phyloP scores from a whole-genome alignment of 495 filamentous ascomycete species.

The Tuber aestivum region DNA sequence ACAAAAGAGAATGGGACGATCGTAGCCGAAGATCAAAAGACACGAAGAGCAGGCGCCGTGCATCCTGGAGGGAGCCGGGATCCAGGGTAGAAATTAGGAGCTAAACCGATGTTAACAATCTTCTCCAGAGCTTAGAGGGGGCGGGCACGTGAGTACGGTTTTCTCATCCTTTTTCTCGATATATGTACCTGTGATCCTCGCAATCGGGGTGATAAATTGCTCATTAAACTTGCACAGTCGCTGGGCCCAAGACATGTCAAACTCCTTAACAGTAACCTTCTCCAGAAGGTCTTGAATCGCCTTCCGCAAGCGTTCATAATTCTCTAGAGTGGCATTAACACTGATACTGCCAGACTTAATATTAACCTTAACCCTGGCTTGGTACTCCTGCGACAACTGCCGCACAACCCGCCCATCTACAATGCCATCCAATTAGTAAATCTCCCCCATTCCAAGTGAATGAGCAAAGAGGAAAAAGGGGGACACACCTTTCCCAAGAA shows the following conservation, averaged over 20 bases:
- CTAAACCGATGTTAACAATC: constrained; percentile 22
- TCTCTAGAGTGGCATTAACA: constrained; percentile 29
- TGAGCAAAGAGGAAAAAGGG: background rate
- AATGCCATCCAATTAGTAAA: constrained; percentile 20
- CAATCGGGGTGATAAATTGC: constrained; percentile 32
- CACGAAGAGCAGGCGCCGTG: constrained; percentile 37
- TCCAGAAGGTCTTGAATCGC: constrained; percentile 25
- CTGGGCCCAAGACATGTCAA: constrained; percentile 34
- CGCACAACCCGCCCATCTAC: constrained; percentile 38
- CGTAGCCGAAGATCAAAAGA: constrained; percentile 33
- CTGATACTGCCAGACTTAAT: constrained; percentile 20
- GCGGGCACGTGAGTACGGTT: constrained; percentile 19
- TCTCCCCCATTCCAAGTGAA: background rate
- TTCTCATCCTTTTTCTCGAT: constrained; percentile 33
- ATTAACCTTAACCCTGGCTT: constrained; percentile 38
- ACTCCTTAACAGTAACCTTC: constrained; percentile 26
- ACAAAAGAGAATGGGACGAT: constrained; percentile 29
- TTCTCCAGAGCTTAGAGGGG: background rate
- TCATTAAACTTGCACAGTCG: constrained; percentile 31
- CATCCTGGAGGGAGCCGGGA: constrained; percentile 32
- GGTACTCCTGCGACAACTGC: constrained; percentile 30
- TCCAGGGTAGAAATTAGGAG: constrained; percentile 35
- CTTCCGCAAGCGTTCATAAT: constrained; percentile 31
- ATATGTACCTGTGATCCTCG: constrained; percentile 38
- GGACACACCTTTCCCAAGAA: constrained; percentile 38